These are phyloP conservation scores for Paecilomyces niveus DNA, from an alignment of 2,329 filamentous ascomycete species.

Conservation along the genomic window DNA sequence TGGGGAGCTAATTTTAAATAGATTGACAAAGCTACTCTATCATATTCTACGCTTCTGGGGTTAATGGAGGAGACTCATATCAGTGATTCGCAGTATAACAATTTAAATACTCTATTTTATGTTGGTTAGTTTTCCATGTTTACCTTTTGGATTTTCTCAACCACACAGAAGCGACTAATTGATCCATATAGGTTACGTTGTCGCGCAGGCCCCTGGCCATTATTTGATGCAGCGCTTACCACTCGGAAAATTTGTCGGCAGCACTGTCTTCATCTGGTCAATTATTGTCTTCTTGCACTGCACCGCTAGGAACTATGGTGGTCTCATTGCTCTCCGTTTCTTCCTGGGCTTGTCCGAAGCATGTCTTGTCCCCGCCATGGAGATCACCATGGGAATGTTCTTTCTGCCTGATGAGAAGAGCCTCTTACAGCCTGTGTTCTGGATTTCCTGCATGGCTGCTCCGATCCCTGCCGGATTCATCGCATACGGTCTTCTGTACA, in stretches of 20 bases:
- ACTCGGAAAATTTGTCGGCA: conserved; percentile 28
- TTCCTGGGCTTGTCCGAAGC: conserved; percentile 30
- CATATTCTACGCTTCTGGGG: conserved; percentile 35
- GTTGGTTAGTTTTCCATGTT: conserved; percentile 21
- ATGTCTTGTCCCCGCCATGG: conserved; percentile 34
- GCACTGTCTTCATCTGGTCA: conserved; percentile 26
- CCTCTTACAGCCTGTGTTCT: conserved; percentile 46
- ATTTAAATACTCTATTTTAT: conserved; percentile 37
- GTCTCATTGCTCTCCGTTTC: conserved; percentile 30
- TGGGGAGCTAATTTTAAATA: conserved; percentile 6
- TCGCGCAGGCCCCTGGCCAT: conserved; percentile 32
- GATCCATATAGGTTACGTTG: conserved; percentile 26
- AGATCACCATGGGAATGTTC: conserved; percentile 36
- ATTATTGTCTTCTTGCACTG: conserved; percentile 34
- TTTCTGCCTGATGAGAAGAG: conserved; percentile 41
- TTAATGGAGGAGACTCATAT: conserved; percentile 37
- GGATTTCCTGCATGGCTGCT: conserved; percentile 24
- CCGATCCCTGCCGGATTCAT: conserved; percentile 33
- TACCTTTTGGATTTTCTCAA: neutral
- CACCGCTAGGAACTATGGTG: conserved; percentile 24
- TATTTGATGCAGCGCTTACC: conserved; percentile 36
- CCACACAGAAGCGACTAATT: neutral
- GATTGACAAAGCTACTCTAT: conserved; percentile 36
- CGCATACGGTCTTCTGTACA: conserved; percentile 35
- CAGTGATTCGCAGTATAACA: conserved; percentile 32